phyloP scores from a whole-genome alignment of 1,139 yeast genomes.

The Geotrichum europaeum region DNA sequence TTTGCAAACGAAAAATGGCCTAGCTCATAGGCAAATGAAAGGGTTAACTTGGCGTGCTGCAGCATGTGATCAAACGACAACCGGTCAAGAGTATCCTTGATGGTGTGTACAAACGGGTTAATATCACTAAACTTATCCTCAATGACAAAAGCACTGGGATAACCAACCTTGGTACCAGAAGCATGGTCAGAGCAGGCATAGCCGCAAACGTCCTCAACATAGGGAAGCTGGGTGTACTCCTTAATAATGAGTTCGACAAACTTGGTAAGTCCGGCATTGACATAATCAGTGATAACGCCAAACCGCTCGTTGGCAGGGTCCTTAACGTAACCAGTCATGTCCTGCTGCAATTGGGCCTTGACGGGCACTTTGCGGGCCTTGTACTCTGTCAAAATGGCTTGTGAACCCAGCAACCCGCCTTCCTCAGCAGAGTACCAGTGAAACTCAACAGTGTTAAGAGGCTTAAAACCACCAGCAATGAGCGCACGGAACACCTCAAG shows the following conservation, averaged over 20 bases:
- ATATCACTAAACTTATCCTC: constrained; percentile 64
- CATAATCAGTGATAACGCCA: constrained; percentile 61
- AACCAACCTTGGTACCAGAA: constrained; percentile 76
- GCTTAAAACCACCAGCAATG: constrained; percentile 43
- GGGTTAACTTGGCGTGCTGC: constrained; percentile 70
- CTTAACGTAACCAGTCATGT: constrained; percentile 84
- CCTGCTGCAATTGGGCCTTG: constrained; percentile 85
- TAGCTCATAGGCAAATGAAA: constrained; percentile 67
- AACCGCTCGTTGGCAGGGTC: constrained; percentile 49
- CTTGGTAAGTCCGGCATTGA: constrained; percentile 9
- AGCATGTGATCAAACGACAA: constrained; percentile 70
- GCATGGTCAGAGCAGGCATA: constrained; percentile 94
- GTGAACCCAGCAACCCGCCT: constrained; percentile 84
- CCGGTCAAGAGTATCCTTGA: constrained; percentile 74
- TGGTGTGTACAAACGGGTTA: constrained; percentile 68
- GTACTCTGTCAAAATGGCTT: constrained; percentile 56
- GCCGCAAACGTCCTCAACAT: constrained; percentile 74
- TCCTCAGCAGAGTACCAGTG: constrained; percentile 97
- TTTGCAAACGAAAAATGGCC: constrained; percentile 35
- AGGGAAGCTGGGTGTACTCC: constrained; percentile 43
- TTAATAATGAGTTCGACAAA: constrained; percentile 13
- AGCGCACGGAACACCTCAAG: constrained; percentile 65
- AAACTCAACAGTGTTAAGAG: constrained; percentile 76
- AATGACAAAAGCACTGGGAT: constrained; percentile 75
- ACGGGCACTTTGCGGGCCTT: constrained; percentile 37